Base-by-base conservation (phyloP, 768 basidiomycete genomes). In the Rhizopogon roseolus region DNA sequence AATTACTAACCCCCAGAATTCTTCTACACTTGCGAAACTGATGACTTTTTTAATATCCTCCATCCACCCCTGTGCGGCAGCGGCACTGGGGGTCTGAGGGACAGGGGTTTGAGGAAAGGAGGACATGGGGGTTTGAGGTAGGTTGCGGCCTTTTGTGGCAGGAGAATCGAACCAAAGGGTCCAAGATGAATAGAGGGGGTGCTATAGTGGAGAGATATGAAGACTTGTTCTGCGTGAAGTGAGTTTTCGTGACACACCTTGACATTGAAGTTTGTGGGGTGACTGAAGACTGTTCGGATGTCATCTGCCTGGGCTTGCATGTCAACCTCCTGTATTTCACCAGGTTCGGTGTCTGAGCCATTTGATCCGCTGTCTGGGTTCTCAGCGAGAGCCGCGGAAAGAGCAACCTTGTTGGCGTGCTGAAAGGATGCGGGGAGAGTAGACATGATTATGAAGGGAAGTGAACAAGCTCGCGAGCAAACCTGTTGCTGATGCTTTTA, bases 101-200 rank as follows among this genome's bases (percentile, higher is more conserved):
- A 81, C 16, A 54, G 91, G 87, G 0, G 88, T 89, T 67, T 83
- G 85, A 8, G 88, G 88, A 59, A 89, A 84, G 40, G 88, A 85
- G 56, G 88, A 79, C 41, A 86, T 69, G 53, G 89, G 89, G 19
- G 90, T 92, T 71, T 91, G 90, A 19, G 90, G 90, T 45, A 92
- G 76, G 72, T 91, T 91, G 51, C 93, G 85, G 53, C 86, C 86
- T 72, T 98, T 98, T 32, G 91, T 93, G 41, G 84, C 80, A 0
- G 92, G 92, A 36, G 95, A 96, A 68, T 98, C 96, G 68, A 98
- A 99, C 93, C 93, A 98, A 28, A 99, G 84, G 6, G 94, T 98
- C 95, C 95, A 97, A 8, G 89, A 78, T 28, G 94, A 93, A 71
- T 84, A 96, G 41, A 98, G 82, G 11, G 94, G 94, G 66, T 98